Evolutionary conservation across 139 green algal genomes (phyloP).

Genomic region (Coccomyxa sp.): DNA sequence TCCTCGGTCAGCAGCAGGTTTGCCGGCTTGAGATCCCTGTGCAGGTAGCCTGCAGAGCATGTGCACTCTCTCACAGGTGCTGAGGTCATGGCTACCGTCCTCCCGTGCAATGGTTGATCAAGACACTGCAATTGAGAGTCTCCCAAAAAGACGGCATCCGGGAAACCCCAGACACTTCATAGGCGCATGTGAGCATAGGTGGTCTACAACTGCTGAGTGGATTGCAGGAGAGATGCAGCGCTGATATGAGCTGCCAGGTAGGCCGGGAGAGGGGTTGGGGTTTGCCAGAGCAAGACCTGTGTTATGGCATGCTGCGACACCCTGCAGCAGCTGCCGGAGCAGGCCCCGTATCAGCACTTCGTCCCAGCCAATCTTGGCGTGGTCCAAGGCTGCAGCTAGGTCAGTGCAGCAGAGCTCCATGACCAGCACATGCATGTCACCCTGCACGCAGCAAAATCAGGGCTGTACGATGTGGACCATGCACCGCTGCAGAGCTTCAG

Average conservation of each 20-base stretch:
- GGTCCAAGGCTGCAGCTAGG: constrained; percentile 60
- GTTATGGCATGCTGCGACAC: constrained; percentile 28
- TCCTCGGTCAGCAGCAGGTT: constrained; percentile 27
- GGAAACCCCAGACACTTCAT: too few species aligned
- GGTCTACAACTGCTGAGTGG: too few species aligned
- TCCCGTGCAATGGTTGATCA: not conserved
- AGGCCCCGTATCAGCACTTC: constrained; percentile 58
- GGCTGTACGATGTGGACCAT: too few species aligned
- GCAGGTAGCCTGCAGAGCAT: constrained; percentile 29
- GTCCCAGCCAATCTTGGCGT: constrained; percentile 32
- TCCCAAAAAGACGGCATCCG: not conserved
- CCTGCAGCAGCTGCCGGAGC: constrained; percentile 57
- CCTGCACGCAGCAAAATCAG: too few species aligned
- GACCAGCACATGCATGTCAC: constrained; percentile 46
- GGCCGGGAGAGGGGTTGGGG: too few species aligned
- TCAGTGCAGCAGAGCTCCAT: constrained; percentile 79
- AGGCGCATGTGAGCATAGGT: too few species aligned
- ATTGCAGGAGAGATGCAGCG: too few species aligned
- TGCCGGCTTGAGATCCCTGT: constrained; percentile 41
- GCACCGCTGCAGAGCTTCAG: too few species aligned
- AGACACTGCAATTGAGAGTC: not conserved
- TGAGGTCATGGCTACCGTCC: not conserved
- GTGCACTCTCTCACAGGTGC: too few species aligned
- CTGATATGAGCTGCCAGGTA: too few species aligned
- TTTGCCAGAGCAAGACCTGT: too few species aligned